These are phyloP conservation scores for Flaveria linearis DNA, from an alignment of 129 eudicot genomes.

Conservation along the genomic window DNA sequence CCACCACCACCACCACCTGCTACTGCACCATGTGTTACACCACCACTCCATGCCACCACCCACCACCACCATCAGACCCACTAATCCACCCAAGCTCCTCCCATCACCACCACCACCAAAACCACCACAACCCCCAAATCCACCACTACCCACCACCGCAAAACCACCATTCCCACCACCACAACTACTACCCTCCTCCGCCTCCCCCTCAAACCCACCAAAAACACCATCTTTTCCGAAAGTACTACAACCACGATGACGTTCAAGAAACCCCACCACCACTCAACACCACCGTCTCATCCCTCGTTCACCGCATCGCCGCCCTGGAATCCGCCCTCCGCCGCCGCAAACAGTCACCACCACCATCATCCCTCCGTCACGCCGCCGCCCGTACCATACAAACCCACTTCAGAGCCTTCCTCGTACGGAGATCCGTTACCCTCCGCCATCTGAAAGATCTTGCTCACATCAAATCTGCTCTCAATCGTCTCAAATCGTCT, in stretches of 20 bases:
- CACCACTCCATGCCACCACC: constrained; percentile 26
- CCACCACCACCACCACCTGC: constrained; percentile 42
- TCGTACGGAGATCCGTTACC: constrained; percentile 74
- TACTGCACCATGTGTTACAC: constrained; percentile 41
- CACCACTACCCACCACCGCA: constrained; percentile 40
- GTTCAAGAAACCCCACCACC: constrained; percentile 21
- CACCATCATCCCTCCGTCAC: constrained; percentile 53
- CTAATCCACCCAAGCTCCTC: constrained; percentile 40
- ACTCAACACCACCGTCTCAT: constrained; percentile 42
- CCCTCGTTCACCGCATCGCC: constrained; percentile 85
- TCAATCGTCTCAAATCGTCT: constrained; percentile 58
- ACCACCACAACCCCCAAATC: constrained; percentile 31
- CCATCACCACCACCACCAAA: constrained; percentile 36
- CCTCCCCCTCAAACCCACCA: constrained; percentile 28
- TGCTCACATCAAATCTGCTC: constrained; percentile 62
- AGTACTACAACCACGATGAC: background rate
- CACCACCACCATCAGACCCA: constrained; percentile 41
- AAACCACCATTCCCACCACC: constrained; percentile 27
- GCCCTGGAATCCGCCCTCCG: constrained; percentile 77
- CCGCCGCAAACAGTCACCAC: constrained; percentile 43
- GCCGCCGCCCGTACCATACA: constrained; percentile 89
- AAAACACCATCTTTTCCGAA: constrained; percentile 16
- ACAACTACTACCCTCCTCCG: too few relatives aligned
- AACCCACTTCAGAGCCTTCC: constrained; percentile 76
- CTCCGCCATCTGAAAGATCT: constrained; percentile 73